Evolutionary conservation across 2,329 filamentous ascomycete species (phyloP).

Genomic region (Paracamarosporium sp.): DNA sequence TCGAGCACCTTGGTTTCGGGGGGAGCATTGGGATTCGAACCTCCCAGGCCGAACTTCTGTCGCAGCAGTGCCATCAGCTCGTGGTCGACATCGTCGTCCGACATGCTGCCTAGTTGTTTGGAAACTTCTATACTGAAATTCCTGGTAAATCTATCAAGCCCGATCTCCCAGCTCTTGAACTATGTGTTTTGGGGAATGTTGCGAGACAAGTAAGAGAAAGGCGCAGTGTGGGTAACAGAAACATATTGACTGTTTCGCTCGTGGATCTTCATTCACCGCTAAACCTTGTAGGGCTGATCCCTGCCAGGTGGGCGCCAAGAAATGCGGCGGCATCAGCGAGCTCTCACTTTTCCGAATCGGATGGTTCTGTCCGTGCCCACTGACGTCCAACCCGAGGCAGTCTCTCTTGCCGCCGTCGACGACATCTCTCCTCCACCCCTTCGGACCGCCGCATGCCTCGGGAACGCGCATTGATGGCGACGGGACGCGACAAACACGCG

Average conservation of each 20-base stretch:
- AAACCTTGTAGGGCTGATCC: conserved; percentile 1
- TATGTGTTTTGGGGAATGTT: background rate
- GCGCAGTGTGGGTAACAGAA: background rate
- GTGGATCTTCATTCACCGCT: conserved; percentile 8
- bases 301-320: conserved; percentile 24
- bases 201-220: conserved; percentile 1
- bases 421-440: conserved; percentile 9
- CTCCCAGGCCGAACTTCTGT: conserved; percentile 73
- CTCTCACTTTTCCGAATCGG: conserved; percentile 4
- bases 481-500: conserved; percentile 57
- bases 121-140: too few species aligned
- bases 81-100: conserved; percentile 87
- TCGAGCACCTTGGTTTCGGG: conserved; percentile 84
- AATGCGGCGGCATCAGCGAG: conserved; percentile 30
- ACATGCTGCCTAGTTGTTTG: conserved; percentile 64
- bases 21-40: conserved; percentile 59
- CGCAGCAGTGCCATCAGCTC: conserved; percentile 87
- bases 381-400: conserved; percentile 11
- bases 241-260: background rate
- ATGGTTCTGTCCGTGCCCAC: conserved; percentile 3
- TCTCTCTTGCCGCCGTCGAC: conserved; percentile 7
- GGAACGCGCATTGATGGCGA: conserved; percentile 29
- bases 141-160: too few species aligned
- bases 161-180: background rate
- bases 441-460: conserved; percentile 21